A percentile compares a stretch with the other conserved stretches of the same genome.
phyloP scores from a whole-genome alignment of 1,284 basidiomycete species.

The Mycena citricolor region DNA sequence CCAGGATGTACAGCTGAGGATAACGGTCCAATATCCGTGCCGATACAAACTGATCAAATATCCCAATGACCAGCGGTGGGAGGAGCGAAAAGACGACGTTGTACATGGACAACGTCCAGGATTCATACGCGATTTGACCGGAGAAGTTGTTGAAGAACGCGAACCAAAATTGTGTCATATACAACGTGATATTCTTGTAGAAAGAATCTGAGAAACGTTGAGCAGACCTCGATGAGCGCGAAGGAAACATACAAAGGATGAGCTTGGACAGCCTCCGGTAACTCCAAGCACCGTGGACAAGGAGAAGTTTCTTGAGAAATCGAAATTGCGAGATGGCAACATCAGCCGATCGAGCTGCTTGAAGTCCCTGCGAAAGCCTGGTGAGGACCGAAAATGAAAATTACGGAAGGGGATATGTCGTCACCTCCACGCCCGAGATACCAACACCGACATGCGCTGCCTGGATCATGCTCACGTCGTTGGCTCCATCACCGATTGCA shows the following conservation, averaged over 20 bases:
- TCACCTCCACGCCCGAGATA: conserved; percentile 96
- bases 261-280: conserved; percentile 94
- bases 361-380: conserved; percentile 67
- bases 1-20: conserved; percentile 93
- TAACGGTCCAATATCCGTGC: conserved; percentile 96
- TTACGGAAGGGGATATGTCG: too few relatives aligned
- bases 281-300: conserved; percentile 99
- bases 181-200: conserved; percentile 96
- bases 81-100: conserved; percentile 94
- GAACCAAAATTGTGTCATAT: conserved; percentile 98
- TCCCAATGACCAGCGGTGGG: conserved; percentile 95
- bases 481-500: conserved; percentile 96
- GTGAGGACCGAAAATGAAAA: conserved; percentile 1
- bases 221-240: background rate
- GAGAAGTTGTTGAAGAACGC: conserved; percentile 99
- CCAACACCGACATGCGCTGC: conserved; percentile 97
- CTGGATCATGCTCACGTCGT: conserved; percentile 97
- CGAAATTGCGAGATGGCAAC: conserved; percentile 98
- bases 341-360: conserved; percentile 96
- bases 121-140: conserved; percentile 97
- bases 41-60: conserved; percentile 97
- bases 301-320: conserved; percentile 92
- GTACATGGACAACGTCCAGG: conserved; percentile 95
- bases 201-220: conserved; percentile 70
- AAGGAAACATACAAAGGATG: conserved; percentile 75